These are phyloP conservation scores for Saturnispora sekii DNA, from an alignment of 805 yeast species.

Conservation along the genomic window DNA sequence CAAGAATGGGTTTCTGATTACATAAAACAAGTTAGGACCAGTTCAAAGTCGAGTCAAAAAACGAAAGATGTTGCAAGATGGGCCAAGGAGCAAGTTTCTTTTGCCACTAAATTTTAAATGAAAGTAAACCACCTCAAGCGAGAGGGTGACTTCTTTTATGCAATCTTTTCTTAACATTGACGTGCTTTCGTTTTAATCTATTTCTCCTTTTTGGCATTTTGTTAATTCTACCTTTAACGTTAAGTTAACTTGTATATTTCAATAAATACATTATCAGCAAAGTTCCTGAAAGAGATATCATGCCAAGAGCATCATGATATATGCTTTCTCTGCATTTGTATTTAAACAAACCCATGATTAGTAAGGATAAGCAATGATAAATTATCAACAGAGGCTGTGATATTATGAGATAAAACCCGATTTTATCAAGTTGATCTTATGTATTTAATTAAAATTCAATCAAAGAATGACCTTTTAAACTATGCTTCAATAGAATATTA, in stretches of 20 bases:
- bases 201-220: conserved; percentile 5
- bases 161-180: conserved; percentile 1
- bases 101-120: background rate
- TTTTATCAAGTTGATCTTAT: no score
- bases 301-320: background rate
- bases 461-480: no score
- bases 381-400: no score
- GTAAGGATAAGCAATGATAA: no score
- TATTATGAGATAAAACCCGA: no score
- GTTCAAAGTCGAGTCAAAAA: conserved; percentile 46
- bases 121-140: no score
- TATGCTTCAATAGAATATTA: no score
- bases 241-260: conserved; percentile 1
- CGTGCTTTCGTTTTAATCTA: conserved; percentile 9
- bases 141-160: background rate
- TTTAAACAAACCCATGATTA: no score
- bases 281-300: background rate
- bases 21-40: conserved; percentile 63
- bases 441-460: no score
- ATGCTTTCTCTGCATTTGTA: no score
- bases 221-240: background rate
- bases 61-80: conserved; percentile 93
- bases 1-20: conserved; percentile 76
- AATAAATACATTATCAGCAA: background rate
- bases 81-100: conserved; percentile 78